Conservation (phyloP, 208 protist genomes). For the Phytomonas serpens region DNA sequence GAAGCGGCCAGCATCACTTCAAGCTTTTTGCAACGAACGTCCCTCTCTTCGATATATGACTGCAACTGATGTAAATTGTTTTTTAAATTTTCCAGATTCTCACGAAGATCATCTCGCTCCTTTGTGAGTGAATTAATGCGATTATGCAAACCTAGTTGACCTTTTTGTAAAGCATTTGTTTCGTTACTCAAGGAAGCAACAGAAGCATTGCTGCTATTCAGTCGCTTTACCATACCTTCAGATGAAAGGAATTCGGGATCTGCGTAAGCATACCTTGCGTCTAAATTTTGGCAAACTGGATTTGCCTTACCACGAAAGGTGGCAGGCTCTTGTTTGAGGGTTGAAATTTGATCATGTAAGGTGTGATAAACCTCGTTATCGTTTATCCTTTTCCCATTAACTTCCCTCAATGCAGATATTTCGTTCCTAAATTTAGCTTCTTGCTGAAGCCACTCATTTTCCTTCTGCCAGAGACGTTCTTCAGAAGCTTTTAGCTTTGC, state of each 20-base stretch:
- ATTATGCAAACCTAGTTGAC: background rate
- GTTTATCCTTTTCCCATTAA: constrained; percentile 17
- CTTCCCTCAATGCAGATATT: constrained; percentile 24
- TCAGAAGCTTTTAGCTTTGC: constrained; percentile 43
- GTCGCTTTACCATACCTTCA: background rate
- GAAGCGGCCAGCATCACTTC: constrained; percentile 30
- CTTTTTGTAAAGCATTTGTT: background rate
- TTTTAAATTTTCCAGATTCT: constrained; percentile 33
- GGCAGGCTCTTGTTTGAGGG: background rate
- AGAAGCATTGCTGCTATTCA: constrained; percentile 2
- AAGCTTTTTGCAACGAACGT: constrained; percentile 37
- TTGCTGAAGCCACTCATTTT: constrained; percentile 43
- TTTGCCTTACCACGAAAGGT: background rate
- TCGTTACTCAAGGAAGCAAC: background rate
- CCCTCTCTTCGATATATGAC: constrained; percentile 24
- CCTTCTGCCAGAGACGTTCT: constrained; percentile 48
- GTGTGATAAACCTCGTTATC: constrained; percentile 48
- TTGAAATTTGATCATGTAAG: constrained; percentile 49
- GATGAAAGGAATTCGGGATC: background rate
- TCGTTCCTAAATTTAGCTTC: constrained; percentile 30
- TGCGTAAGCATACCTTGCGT: background rate
- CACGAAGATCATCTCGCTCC: constrained; percentile 35
- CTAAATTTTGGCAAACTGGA: background rate
- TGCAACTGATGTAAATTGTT: constrained; percentile 26
- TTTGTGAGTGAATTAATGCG: constrained; percentile 1